phyloP scores from a whole-genome alignment of 192 early-diverging fungal species.

The Coemansia sp. region DNA sequence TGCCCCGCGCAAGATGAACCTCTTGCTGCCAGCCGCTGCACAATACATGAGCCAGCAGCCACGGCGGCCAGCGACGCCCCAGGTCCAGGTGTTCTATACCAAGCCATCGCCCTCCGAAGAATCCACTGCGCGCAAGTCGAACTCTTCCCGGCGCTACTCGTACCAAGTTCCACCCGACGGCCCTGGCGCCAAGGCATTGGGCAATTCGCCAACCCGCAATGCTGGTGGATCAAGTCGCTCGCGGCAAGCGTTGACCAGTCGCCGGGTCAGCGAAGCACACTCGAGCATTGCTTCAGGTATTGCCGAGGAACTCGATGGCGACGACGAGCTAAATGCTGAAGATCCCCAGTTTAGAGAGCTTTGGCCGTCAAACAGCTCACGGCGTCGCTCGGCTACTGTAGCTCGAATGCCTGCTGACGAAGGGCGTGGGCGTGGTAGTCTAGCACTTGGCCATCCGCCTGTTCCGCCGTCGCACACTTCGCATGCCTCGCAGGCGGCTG shows the following conservation, averaged over 20 bases:
- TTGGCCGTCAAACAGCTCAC: constrained; percentile 17
- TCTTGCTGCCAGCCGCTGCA: constrained; percentile 45
- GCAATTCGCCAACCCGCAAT: not conserved
- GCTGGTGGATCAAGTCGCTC: constrained; percentile 3
- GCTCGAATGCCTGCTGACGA: constrained; percentile 17
- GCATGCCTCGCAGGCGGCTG: not conserved
- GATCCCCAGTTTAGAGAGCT: not conserved
- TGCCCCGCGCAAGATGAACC: constrained; percentile 48
- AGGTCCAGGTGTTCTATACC: constrained; percentile 43
- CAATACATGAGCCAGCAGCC: constrained; percentile 52
- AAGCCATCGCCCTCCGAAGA: constrained; percentile 20
- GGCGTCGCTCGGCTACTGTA: constrained; percentile 44
- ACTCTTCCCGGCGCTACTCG: constrained; percentile 47
- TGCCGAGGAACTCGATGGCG: not conserved
- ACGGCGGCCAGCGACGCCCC: constrained; percentile 24
- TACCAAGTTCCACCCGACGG: constrained; percentile 28
- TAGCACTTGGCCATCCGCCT: not conserved
- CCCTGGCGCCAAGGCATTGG: not conserved
- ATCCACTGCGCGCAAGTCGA: constrained; percentile 3
- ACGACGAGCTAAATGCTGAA: not conserved
- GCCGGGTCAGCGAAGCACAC: not conserved
- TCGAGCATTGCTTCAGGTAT: not conserved
- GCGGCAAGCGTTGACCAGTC: not conserved
- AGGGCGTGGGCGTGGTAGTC: not conserved
- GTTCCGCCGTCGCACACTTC: not conserved